Conservation (phyloP, 179 eudicot species). For the Amaranthus tricolor region DNA sequence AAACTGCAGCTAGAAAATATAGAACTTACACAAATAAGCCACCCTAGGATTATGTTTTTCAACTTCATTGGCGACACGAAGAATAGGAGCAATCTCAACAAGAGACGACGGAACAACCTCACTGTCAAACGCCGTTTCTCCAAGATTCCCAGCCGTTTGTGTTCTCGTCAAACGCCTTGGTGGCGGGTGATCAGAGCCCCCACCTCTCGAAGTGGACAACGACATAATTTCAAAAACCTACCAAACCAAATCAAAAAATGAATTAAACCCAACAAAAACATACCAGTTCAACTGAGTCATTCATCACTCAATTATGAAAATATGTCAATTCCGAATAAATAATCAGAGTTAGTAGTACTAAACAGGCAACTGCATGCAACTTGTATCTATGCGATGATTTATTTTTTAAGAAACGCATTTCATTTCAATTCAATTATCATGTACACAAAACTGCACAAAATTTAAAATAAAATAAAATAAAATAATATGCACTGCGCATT, state of each 20-base stretch:
- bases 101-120: slow-evolving; percentile 98
- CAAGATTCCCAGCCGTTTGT: slow-evolving; percentile 89
- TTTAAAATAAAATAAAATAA: not conserved
- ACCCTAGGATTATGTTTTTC: slow-evolving; percentile 91
- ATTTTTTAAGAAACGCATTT: not conserved
- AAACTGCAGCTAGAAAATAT: not conserved
- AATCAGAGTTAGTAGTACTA: not conserved
- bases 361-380: not conserved
- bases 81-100: slow-evolving; percentile 93
- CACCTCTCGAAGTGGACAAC: slow-evolving; percentile 65
- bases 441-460: not conserved
- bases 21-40: slow-evolving; percentile 83
- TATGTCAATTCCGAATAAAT: not conserved
- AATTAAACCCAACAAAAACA: not conserved
- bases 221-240: slow-evolving; percentile 20
- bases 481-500: not conserved
- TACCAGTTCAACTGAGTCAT: not conserved
- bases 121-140: slow-evolving; percentile 90
- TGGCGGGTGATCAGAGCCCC: slow-evolving; percentile 71
- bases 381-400: not conserved
- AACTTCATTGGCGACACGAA: slow-evolving; percentile 98
- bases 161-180: slow-evolving; percentile 87
- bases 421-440: not conserved
- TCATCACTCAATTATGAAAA: not conserved
- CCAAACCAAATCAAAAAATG: not conserved